A percentile compares a stretch with the other conserved stretches of the same genome.
Evolutionary conservation across 2,329 filamentous ascomycete genomes (phyloP).

Genomic region (Diaporthe sp.): DNA sequence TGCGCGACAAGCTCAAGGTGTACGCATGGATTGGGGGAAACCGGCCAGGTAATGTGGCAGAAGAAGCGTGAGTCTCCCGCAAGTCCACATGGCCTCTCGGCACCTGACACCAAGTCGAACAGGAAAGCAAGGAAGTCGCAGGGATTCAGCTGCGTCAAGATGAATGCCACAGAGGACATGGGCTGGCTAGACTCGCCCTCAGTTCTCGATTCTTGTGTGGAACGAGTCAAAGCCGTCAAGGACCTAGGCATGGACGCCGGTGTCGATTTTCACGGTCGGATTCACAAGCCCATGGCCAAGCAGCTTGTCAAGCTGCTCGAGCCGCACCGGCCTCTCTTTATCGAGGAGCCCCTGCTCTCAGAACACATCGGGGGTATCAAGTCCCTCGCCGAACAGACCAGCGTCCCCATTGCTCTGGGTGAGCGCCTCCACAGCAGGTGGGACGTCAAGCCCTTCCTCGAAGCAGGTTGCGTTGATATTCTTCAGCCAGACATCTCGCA

Average conservation of each 20-base stretch:
- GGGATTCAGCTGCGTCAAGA: conserved; percentile 73
- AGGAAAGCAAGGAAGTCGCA: conserved; percentile 66
- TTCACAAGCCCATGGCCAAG: conserved; percentile 79
- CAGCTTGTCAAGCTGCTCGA: conserved; percentile 75
- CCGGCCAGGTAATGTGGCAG: conserved; percentile 71
- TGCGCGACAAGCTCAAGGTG: conserved; percentile 73
- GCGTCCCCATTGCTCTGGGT: conserved; percentile 73
- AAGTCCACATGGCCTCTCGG: background rate
- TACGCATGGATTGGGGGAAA: conserved; percentile 81
- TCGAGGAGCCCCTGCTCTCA: conserved; percentile 75
- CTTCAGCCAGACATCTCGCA: conserved; percentile 77
- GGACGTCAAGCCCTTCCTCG: conserved; percentile 75
- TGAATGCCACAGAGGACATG: conserved; percentile 78
- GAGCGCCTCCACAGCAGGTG: conserved; percentile 75
- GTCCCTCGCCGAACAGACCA: conserved; percentile 66
- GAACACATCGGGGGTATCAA: conserved; percentile 73
- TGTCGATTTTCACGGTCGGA: conserved; percentile 78
- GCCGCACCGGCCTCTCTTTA: conserved; percentile 73
- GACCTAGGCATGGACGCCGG: conserved; percentile 74
- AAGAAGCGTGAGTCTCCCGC: conserved; percentile 59
- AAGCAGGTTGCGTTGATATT: conserved; percentile 72
- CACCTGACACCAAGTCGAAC: background rate
- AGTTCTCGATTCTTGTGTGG: conserved; percentile 68
- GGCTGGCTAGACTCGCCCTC: conserved; percentile 76
- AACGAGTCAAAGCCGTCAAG: conserved; percentile 75